These are phyloP conservation scores for Plectranthus barbatus DNA, from an alignment of 257 asterid species.

Conservation along the genomic window DNA sequence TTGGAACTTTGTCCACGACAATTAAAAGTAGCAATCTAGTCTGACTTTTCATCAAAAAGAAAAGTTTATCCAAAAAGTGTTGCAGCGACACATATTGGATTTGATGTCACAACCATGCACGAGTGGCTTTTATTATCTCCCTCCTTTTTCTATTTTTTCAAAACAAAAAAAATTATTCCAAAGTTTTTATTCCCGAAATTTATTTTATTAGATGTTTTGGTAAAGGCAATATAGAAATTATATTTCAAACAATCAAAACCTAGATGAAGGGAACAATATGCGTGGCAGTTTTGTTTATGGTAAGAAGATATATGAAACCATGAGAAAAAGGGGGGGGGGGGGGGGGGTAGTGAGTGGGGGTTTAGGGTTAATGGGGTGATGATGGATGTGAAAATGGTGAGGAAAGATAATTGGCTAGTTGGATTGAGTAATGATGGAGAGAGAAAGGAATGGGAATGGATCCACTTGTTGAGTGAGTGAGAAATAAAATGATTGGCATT, in stretches of 20 bases:
- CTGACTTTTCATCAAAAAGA: neutral
- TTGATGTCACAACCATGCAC: constrained; percentile 9
- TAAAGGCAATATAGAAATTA: no score
- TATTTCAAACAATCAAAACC: no score
- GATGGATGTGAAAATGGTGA: constrained; percentile 25
- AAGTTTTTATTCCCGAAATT: neutral
- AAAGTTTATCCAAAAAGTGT: constrained; percentile 10
- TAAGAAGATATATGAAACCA: no score
- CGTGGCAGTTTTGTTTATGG: no score
- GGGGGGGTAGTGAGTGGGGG: constrained; percentile 4
- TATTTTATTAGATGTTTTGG: no score
- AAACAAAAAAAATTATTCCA: neutral
- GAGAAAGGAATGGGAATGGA: constrained; percentile 6
- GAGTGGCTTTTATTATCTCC: constrained; percentile 1
- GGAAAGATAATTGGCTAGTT: constrained; percentile 12
- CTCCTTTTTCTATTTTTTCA: neutral
- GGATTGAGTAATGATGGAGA: constrained; percentile 20
- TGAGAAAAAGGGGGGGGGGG: no score
- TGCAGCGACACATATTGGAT: neutral
- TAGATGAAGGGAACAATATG: no score
- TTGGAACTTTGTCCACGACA: constrained; percentile 16
- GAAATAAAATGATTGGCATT: constrained; percentile 16
- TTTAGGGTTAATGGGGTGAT: constrained; percentile 16
- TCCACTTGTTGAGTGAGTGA: constrained; percentile 20
- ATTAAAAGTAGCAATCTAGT: constrained; percentile 19